phyloP scores from a whole-genome alignment of 805 yeast genomes.

The Starmerella floricola region DNA sequence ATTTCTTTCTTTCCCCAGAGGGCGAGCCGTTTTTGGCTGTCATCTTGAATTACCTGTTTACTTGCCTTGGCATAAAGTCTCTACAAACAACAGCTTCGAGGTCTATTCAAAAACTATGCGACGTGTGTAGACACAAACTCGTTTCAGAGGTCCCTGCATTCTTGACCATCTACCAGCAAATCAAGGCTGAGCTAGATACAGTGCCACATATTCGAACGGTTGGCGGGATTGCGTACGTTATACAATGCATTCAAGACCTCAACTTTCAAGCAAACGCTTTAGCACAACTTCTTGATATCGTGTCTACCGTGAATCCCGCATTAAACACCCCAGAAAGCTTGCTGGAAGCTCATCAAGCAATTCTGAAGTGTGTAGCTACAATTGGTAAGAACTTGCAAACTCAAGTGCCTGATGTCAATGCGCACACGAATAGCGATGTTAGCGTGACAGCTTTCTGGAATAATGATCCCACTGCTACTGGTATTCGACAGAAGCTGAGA shows the following conservation, averaged over 20 bases:
- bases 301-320: conserved; percentile 9
- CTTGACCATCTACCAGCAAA: conserved; percentile 23
- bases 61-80: conserved; percentile 27
- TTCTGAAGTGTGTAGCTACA: conserved; percentile 53
- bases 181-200: conserved; percentile 16
- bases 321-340: conserved; percentile 19
- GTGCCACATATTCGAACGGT: conserved; percentile 28
- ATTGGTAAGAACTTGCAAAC: conserved; percentile 52
- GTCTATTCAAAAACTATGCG: conserved; percentile 41
- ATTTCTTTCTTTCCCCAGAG: conserved; percentile 40
- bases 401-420: conserved; percentile 25
- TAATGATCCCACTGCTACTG: conserved; percentile 19
- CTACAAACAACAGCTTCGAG: conserved; percentile 37
- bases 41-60: conserved; percentile 47
- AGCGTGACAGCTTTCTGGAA: too few species aligned
- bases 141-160: conserved; percentile 24
- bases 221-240: conserved; percentile 26
- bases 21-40: conserved; percentile 38
- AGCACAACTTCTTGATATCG: conserved; percentile 9
- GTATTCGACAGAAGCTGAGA: conserved; percentile 34
- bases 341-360: conserved; percentile 36
- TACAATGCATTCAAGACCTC: conserved; percentile 22
- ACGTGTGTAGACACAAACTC: conserved; percentile 24
- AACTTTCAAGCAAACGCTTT: conserved; percentile 26
- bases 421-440: too few species aligned